These are phyloP conservation scores for Suillus brevipes DNA, from an alignment of 768 basidiomycete genomes.

Conservation along the genomic window DNA sequence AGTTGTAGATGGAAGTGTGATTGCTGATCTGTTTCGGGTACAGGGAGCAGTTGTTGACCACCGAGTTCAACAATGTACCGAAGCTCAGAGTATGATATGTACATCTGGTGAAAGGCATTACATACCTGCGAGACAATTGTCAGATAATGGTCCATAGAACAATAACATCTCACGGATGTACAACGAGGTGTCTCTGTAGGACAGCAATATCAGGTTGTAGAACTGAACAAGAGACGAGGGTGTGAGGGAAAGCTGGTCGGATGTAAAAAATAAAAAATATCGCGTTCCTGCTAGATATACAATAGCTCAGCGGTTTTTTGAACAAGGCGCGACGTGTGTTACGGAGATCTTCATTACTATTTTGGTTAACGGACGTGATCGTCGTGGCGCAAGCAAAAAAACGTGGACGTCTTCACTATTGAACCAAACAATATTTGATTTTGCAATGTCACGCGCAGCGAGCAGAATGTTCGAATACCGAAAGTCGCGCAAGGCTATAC, in stretches of 20 bases:
- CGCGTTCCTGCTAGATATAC: not conserved
- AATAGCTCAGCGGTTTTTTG: not conserved
- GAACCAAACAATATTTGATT: not conserved
- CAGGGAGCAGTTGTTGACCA: too few species aligned
- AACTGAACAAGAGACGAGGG: too few species aligned
- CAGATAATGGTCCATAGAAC: too few species aligned
- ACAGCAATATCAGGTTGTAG: too few species aligned
- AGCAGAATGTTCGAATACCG: not conserved
- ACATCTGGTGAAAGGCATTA: too few species aligned
- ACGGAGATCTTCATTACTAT: not conserved
- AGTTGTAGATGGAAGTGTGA: too few species aligned
- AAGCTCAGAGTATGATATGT: too few species aligned
- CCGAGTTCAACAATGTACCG: too few species aligned
- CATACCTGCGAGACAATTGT: too few species aligned
- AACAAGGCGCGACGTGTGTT: not conserved
- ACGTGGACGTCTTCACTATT: not conserved
- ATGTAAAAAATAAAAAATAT: not conserved
- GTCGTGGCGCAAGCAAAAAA: not conserved
- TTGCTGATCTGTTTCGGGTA: too few species aligned
- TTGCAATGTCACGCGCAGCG: not conserved
- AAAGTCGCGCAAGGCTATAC: not conserved
- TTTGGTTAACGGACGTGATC: not conserved
- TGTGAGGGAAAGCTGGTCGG: not conserved
- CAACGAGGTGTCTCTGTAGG: too few species aligned
- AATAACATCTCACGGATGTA: too few species aligned